Percentiles rank a stretch among this genome's conserved stretches.
Evolutionary conservation across 192 early-diverging fungal species (phyloP).

Genomic region (Funneliformis mosseae): DNA sequence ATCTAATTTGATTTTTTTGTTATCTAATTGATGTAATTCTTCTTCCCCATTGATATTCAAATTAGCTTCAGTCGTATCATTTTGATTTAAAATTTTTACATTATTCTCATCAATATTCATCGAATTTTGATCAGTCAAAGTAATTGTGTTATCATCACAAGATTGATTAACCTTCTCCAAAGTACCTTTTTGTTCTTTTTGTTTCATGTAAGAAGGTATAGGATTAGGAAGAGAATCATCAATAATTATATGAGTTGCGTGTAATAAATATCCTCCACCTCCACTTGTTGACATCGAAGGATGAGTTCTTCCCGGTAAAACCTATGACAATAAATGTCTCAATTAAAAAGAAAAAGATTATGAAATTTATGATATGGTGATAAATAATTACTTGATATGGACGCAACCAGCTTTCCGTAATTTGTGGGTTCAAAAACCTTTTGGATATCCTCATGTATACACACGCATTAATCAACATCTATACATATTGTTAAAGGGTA

Average conservation of each 20-base stretch:
- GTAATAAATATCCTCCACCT: slow-evolving; percentile 71
- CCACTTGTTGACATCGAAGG: slow-evolving; percentile 78
- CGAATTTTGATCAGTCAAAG: no score
- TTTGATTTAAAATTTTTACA: not conserved
- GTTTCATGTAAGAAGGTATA: slow-evolving; percentile 16
- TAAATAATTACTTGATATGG: slow-evolving; percentile 67
- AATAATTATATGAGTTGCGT: slow-evolving; percentile 58
- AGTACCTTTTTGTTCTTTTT: not conserved
- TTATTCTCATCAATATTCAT: not conserved
- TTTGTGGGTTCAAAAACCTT: slow-evolving; percentile 77
- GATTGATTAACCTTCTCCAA: not conserved
- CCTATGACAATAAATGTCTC: slow-evolving; percentile 31
- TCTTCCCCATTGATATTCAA: not conserved
- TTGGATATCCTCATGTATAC: slow-evolving; percentile 67
- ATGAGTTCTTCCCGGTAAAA: slow-evolving; percentile 79
- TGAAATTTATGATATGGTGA: not conserved
- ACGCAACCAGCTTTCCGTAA: slow-evolving; percentile 91
- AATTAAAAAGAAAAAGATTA: slow-evolving; percentile 2
- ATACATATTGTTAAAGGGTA: slow-evolving; percentile 51
- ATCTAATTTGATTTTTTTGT: not conserved
- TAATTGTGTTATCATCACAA: not conserved
- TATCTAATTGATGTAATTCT: not conserved
- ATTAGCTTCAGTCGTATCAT: not conserved
- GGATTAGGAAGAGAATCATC: slow-evolving; percentile 13
- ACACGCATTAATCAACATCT: slow-evolving; percentile 63